Evolutionary conservation across 1,284 basidiomycete species (phyloP).

Genomic region (Apiotrichum siamense): DNA sequence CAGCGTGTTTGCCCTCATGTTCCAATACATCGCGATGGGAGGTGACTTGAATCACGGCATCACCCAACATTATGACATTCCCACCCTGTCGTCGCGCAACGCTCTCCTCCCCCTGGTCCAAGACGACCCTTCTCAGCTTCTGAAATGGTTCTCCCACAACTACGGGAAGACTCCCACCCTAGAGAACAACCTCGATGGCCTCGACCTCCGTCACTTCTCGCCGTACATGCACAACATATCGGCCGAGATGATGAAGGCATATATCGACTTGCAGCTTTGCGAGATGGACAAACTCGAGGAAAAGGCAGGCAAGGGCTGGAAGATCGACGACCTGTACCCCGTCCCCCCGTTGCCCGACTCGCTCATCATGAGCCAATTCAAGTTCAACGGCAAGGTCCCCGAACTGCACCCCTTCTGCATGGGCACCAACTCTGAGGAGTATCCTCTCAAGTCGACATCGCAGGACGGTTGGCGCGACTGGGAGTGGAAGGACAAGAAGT

Average conservation of each 20-base stretch:
- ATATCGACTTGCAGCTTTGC: slow-evolving; percentile 38
- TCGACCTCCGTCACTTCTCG: slow-evolving; percentile 34
- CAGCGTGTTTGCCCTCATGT: slow-evolving; percentile 38
- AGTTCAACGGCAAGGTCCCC: slow-evolving; percentile 14
- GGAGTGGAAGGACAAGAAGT: slow-evolving; percentile 33
- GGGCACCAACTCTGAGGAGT: slow-evolving; percentile 26
- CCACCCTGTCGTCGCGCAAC: slow-evolving; percentile 34
- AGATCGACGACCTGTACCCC: slow-evolving; percentile 24
- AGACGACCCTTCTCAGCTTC: slow-evolving; percentile 16
- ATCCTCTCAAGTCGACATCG: slow-evolving; percentile 24
- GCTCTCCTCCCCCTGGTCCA: slow-evolving; percentile 22
- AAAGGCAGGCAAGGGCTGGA: background rate
- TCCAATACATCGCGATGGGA: slow-evolving; percentile 28
- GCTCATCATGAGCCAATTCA: slow-evolving; percentile 1
- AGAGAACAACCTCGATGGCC: slow-evolving; percentile 6
- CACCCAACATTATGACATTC: slow-evolving; percentile 40
- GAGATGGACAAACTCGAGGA: slow-evolving; percentile 33
- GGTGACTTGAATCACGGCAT: slow-evolving; percentile 36
- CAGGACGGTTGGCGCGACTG: slow-evolving; percentile 37
- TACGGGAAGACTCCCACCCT: background rate
- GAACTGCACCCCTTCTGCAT: slow-evolving; percentile 35
- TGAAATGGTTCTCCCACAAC: slow-evolving; percentile 21
- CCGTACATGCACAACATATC: slow-evolving; percentile 23
- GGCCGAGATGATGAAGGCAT: slow-evolving; percentile 31
- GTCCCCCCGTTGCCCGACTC: slow-evolving; percentile 15